Conservation (phyloP, 768 basidiomycete genomes). For the Mycena polygramma region DNA sequence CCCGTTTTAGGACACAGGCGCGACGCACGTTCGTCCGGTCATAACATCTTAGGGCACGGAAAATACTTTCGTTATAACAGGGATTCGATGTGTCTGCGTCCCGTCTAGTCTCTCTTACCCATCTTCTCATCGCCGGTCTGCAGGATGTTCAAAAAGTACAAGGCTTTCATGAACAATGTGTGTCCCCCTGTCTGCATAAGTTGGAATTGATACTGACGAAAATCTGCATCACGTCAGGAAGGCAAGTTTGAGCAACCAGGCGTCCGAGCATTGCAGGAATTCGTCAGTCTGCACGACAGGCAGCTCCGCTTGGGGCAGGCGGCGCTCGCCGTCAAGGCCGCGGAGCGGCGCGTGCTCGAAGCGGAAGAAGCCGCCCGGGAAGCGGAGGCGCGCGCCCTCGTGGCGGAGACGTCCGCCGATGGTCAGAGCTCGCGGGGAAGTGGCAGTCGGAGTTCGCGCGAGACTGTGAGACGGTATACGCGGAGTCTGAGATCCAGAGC, state of each 20-base stretch:
- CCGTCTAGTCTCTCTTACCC: neutral
- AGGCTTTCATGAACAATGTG: constrained; percentile 35
- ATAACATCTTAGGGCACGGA: too few relatives aligned
- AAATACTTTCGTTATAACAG: neutral
- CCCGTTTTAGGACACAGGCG: too few relatives aligned
- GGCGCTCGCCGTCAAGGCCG: constrained; percentile 18
- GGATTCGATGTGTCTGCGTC: neutral
- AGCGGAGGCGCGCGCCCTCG: constrained; percentile 23
- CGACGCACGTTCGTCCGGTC: too few relatives aligned
- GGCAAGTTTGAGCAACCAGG: constrained; percentile 34
- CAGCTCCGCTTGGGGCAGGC: constrained; percentile 16
- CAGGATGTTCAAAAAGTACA: constrained; percentile 36
- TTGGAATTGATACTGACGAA: neutral
- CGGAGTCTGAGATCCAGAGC: neutral
- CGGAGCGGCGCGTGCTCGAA: constrained; percentile 3
- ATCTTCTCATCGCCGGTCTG: neutral
- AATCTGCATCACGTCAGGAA: constrained; percentile 18
- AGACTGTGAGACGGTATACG: neutral
- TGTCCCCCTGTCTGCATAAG: neutral
- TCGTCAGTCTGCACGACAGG: constrained; percentile 15
- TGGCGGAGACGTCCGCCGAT: neutral
- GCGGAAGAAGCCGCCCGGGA: constrained; percentile 12
- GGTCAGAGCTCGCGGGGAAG: too few relatives aligned
- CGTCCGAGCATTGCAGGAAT: constrained; percentile 32
- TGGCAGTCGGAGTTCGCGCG: neutral